Evolutionary conservation across 129 eudicot genomes (phyloP).

Genomic region (Artemisia tridentata): DNA sequence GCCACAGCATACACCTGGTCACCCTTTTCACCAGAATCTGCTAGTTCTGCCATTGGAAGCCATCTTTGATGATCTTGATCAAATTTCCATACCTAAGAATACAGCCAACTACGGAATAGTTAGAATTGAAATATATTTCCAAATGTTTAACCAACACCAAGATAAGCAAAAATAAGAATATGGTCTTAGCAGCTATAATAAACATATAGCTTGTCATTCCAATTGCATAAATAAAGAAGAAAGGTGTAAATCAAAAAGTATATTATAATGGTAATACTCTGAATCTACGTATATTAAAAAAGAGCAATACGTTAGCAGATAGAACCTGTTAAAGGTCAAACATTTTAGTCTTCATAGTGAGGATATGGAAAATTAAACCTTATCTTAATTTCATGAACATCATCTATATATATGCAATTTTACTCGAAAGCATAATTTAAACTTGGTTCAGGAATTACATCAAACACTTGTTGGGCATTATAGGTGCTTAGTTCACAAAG

Average conservation of each 20-base stretch:
- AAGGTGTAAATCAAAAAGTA: slow-evolving; percentile 5
- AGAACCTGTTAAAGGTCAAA: no score
- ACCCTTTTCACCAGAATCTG: slow-evolving; percentile 58
- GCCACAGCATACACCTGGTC: slow-evolving; percentile 72
- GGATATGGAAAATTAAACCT: no score
- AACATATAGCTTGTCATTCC: slow-evolving; percentile 1
- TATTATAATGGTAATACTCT: no score
- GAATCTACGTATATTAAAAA: no score
- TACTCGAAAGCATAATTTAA: no score
- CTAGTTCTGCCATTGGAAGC: slow-evolving; percentile 98
- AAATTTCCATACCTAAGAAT: slow-evolving; percentile 88
- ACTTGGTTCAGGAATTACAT: no score
- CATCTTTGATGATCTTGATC: slow-evolving; percentile 98
- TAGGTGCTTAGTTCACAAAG: no score
- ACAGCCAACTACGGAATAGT: slow-evolving; percentile 13
- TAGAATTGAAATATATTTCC: not conserved
- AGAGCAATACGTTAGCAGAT: no score
- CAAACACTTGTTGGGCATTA: no score
- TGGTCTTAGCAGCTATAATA: not conserved
- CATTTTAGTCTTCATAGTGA: no score
- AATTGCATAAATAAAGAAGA: slow-evolving; percentile 4
- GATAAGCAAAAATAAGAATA: slow-evolving; percentile 14
- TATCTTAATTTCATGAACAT: no score
- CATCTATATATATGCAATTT: no score
- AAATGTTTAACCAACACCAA: not conserved